These are phyloP conservation scores for Suillus subluteus DNA, from an alignment of 768 basidiomycete genomes.

Conservation along the genomic window DNA sequence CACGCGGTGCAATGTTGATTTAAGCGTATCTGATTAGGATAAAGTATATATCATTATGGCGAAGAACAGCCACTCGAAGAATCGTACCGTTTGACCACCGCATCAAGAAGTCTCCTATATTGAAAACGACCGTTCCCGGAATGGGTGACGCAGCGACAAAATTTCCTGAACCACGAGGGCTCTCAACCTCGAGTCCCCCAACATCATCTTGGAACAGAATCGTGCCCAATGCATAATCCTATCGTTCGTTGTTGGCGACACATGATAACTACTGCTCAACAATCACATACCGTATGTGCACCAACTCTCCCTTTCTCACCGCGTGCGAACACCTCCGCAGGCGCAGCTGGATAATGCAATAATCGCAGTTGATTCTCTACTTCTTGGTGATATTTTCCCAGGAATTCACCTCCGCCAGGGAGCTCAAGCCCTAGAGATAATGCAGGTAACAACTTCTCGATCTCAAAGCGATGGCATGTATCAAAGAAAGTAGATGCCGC, in stretches of 20 bases:
- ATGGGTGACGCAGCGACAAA: slow-evolving; percentile 48
- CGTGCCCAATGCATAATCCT: slow-evolving; percentile 61
- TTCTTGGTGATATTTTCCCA: slow-evolving; percentile 43
- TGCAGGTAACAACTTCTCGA: slow-evolving; percentile 44
- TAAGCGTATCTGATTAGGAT: slow-evolving; percentile 25
- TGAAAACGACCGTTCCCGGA: slow-evolving; percentile 51
- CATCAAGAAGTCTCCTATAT: slow-evolving; percentile 55
- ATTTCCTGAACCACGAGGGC: slow-evolving; percentile 48
- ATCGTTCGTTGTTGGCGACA: slow-evolving; percentile 7
- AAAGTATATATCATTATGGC: not conserved
- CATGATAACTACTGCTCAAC: not conserved
- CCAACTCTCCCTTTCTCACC: slow-evolving; percentile 38
- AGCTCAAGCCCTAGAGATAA: slow-evolving; percentile 50
- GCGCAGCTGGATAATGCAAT: slow-evolving; percentile 54
- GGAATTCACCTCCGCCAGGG: slow-evolving; percentile 44
- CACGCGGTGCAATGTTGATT: slow-evolving; percentile 54
- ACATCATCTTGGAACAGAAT: slow-evolving; percentile 62
- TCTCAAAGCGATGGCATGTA: slow-evolving; percentile 39
- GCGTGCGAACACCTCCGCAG: slow-evolving; percentile 27
- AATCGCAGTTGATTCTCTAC: slow-evolving; percentile 59
- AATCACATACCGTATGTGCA: slow-evolving; percentile 31
- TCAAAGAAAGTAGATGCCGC: slow-evolving; percentile 56
- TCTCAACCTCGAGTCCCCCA: slow-evolving; percentile 66
- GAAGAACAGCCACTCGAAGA: slow-evolving; percentile 4
- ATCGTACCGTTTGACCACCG: slow-evolving; percentile 41